Base-by-base conservation (phyloP, 805 yeast genomes). In the Ogataea paradorogensis region DNA sequence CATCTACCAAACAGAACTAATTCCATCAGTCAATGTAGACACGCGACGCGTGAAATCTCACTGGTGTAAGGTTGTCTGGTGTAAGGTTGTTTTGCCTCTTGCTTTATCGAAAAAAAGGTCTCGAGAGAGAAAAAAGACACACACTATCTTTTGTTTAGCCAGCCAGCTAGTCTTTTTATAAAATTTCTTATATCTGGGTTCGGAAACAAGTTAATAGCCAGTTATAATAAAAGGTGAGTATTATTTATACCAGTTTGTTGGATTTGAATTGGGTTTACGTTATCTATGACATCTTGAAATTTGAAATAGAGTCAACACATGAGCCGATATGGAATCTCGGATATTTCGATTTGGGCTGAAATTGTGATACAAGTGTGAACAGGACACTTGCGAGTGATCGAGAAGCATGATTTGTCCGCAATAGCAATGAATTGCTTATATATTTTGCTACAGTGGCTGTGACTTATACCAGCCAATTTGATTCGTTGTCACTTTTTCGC, bases 401-500 rank as follows among this genome's bases (percentile, higher is more conserved):
- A 18, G 4, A 18, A 18, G 20, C 20, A 18, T 18, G 20, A 18
- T 18, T 6, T 5, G 20, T 5, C 6, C 6, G 6, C 20, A 18
- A 18, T 18, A 5, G 6, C 20, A 6, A 18, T 18, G 20, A 18
- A 18, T 18, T 18, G 20, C 20, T 18, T 18, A 18, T 18, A 18
- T 18, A 5, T 18, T 18, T 18, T 18, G 20, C 20, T 18, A 18
- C 20, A 18, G 20, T 18, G 20, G 20, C 20, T 18, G 20, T 18
- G 4, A 18, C 20, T 18, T 18, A 18, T 18, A 18, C 20, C 20
- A 18, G 20, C 20, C 20, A 39, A 45, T 48, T 49, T 47, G 51
- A 45, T 42, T 44, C 53, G 48, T 44, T 49, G 51, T 47, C 51
- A 47, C 51, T 47, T 47, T 46, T 44, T 40, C 38, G 45, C 45